Percentiles rank a stretch among this genome's conserved stretches.
phyloP scores from a whole-genome alignment of 164 flowering plant species.

The Platanus orientalis region DNA sequence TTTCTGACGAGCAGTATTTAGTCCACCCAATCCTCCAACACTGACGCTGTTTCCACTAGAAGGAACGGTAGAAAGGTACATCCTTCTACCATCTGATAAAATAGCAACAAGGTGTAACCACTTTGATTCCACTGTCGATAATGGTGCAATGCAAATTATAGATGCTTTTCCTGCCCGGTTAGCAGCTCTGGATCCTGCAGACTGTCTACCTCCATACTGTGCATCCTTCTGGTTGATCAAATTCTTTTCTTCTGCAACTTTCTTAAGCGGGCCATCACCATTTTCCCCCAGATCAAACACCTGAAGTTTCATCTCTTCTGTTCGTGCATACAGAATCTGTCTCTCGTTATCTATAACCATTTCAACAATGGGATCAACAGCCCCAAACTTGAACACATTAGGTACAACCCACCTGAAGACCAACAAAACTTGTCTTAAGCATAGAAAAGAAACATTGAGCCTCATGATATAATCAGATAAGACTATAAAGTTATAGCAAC shows the following conservation, averaged over 20 bases:
- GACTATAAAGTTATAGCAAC: neutral
- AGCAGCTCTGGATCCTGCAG: conserved; percentile 49
- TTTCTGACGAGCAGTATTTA: conserved; percentile 41
- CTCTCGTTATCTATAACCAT: conserved; percentile 93
- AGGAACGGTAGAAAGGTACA: conserved; percentile 82
- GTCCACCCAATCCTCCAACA: conserved; percentile 56
- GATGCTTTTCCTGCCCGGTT: conserved; percentile 58
- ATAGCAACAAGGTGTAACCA: conserved; percentile 91
- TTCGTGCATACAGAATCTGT: conserved; percentile 78
- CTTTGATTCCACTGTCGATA: conserved; percentile 84
- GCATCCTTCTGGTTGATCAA: conserved; percentile 67
- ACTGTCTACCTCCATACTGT: conserved; percentile 55
- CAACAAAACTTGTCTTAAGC: neutral
- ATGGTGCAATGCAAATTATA: conserved; percentile 74
- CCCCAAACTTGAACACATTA: conserved; percentile 86
- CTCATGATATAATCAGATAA: neutral
- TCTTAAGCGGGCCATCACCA: conserved; percentile 81
- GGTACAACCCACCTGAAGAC: conserved; percentile 90
- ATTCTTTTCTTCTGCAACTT: conserved; percentile 86
- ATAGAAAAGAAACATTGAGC: neutral
- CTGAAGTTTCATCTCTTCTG: conserved; percentile 92
- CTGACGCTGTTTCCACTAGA: conserved; percentile 53
- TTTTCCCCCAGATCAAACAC: conserved; percentile 65
- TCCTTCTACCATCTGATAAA: conserved; percentile 94
- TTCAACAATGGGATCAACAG: conserved; percentile 88